phyloP scores from a whole-genome alignment of 305 asterid genomes.

The Rubia balearica region DNA sequence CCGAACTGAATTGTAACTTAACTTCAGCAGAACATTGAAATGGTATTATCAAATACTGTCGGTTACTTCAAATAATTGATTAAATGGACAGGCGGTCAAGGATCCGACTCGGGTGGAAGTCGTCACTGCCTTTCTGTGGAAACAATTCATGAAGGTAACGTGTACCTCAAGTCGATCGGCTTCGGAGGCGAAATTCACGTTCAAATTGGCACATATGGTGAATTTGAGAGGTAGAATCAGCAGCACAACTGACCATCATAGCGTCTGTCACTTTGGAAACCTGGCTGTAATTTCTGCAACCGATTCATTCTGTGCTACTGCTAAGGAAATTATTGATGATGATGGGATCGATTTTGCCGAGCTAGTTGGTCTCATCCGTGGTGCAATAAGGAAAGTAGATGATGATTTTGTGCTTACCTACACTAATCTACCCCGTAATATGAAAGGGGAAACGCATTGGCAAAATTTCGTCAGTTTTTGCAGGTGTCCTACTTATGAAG shows the following conservation, averaged over 20 bases:
- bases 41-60: too few relatives aligned
- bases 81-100: neutral
- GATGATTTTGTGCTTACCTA: neutral
- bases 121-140: conserved; percentile 32
- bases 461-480: conserved; percentile 8
- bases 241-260: neutral
- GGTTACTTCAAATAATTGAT: too few relatives aligned
- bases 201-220: conserved; percentile 22
- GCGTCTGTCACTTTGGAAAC: conserved; percentile 21
- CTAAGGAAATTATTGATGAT: too few relatives aligned
- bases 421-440: neutral
- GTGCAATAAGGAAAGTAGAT: neutral
- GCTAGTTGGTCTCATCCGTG: neutral
- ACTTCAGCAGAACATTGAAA: too few relatives aligned
- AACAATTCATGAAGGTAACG: conserved; percentile 12
- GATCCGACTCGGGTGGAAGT: conserved; percentile 33
- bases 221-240: conserved; percentile 25
- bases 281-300: neutral
- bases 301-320: too few relatives aligned
- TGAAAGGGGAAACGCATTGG: neutral
- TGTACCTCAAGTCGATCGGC: neutral
- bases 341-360: neutral
- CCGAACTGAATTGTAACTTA: too few relatives aligned
- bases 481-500: conserved; percentile 18
- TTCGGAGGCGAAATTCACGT: neutral